Evolutionary conservation across 2,329 filamentous ascomycete genomes (phyloP), one percentile per base, ranked within the genome.

Genomic region (Claviceps maximensis): DNA sequence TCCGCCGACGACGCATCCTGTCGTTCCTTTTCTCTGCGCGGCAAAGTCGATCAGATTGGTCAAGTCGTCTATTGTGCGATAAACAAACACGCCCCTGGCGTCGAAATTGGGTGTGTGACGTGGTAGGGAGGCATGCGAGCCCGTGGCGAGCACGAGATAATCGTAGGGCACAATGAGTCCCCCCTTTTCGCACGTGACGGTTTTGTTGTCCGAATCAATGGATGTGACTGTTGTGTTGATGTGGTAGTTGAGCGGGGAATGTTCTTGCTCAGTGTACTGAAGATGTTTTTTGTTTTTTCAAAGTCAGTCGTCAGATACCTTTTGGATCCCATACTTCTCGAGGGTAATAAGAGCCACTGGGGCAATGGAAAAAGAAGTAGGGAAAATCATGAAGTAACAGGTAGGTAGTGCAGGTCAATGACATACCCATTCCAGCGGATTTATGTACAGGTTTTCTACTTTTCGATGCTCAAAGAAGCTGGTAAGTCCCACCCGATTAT

Each of bases 401-500:
- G 6, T 33, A 33, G 36, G 4, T 21, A 29, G 27, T 29, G 8
- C 27, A 29, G 8, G 12, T 46, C 15, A 46, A 40, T 12, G 42
- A 57, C 60, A 52, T 68, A 87, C 86, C 87, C 89, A 95, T 75
- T 88, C 83, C 60, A 79, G 74, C 0, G 88, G 85, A 61, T 95
- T 94, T 33, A 95, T 74, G 64, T 94, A 95, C n/a, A 95, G 68
- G 58, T 89, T 87, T 68, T 95, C 87, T 42, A 93, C 84, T 60
- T 85, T 79, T 51, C 89, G 79, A 69, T 95, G 88, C 60, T 88
- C 83, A 65, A 95, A 95, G 73, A 90, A 95, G 55, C 83, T 87
- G 3, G 89, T 94, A 50, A 95, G 74, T 3, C 89, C 89, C 31
- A 95, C 89, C 54, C 90, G 83, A 65, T 95, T 95, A 67, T 95